Evolutionary conservation across 345 rosid genomes (phyloP), one percentile per base, ranked within the genome.

Genomic region (Populus davidiana): DNA sequence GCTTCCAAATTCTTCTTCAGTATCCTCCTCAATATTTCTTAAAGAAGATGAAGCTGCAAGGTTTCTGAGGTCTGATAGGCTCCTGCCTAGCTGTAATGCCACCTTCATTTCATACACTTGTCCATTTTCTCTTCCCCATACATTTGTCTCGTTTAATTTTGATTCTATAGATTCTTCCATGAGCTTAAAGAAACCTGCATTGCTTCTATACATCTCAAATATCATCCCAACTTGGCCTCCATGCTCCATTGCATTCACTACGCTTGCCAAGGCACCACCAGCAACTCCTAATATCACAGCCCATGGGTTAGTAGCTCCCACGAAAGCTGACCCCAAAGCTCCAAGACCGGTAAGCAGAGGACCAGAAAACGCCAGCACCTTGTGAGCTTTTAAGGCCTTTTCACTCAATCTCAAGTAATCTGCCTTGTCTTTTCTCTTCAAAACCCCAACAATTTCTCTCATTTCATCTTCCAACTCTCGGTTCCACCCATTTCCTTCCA

Each of bases 191-290:
- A 85, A 87, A 11, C 92, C 90, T 1, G 87, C 92, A 44, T 83
- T 86, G 79, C 80, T 75, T 17, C 88, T 47, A 13, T 87, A 85
- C 90, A 89, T 85, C 85, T 87, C 90, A 18, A 89, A 82, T 81
- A 87, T 87, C 90, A 89, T 87, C n/a, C 90, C 92, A 20, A 85
- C 84, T 78, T 83, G 89, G 10, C 81, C 78, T 8, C 88, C 90
- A 62, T 89, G 90, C 80, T 85, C 88, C 12, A 86, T 8, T n/a
- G 86, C 73, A 74, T 78, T 87, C 47, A 85, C 82, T 4, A 81
- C 47, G 65, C 87, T 70, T 11, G 90, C 86, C 50, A 87, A 49
- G 54, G 84, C 87, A 21, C 90, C 92, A 1, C 80, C 80, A 2
- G 31, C 73, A 25, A 84, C 86, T 31, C 85, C 92, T 8, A 85